Evolutionary conservation across 306 rosid species (phyloP), one percentile per base, ranked within the genome.

Genomic region (Rubus parviflorus): DNA sequence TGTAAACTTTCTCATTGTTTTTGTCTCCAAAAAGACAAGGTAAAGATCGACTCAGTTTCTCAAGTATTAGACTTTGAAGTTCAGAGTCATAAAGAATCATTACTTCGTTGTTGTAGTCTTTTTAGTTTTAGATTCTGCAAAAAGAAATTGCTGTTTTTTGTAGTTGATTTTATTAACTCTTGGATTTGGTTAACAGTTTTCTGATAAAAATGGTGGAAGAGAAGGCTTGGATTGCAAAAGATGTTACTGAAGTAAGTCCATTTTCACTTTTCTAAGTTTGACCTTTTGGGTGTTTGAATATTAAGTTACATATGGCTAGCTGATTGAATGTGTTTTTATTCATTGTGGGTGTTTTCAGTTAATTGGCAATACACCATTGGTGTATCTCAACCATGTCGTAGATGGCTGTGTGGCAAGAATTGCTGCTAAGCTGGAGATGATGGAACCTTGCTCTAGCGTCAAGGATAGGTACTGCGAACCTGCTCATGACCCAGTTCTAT

Each of bases 371-470:
- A 93, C 97, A 14, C 96, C 97, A 7, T 73, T 93, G 83, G 94
- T 93, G 0, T 94, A 87, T 87, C 98, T 94, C 85, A 94, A 91
- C 87, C 94, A 63, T 58, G 78, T 94, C 4, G 89, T 85, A 13
- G 94, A 90, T 81, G 97, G 90, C 16, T 94, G 98, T 37, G 93
- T 85, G 46, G 94, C 86, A 6, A 78, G 68, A 64, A 75, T 93
- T 83, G 98, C 98, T 54, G 98, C 98, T 5, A 93, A 91, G 89
- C 85, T 93, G 66, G 98, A 93, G 89, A 86, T 88, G 98, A 83
- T 93, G 98, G 98, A 93, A 57, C 98, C 98, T 61, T 93, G 97
- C 87, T 93, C 98, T 45, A 93, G 96, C 45, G 97, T 93, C 86
- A 93, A 93, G 77, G 98, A 93, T 77, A 91, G 98, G 98, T 91